phyloP scores from a whole-genome alignment of 2,329 filamentous ascomycete genomes.

The Biscogniauxia mediterranea region DNA sequence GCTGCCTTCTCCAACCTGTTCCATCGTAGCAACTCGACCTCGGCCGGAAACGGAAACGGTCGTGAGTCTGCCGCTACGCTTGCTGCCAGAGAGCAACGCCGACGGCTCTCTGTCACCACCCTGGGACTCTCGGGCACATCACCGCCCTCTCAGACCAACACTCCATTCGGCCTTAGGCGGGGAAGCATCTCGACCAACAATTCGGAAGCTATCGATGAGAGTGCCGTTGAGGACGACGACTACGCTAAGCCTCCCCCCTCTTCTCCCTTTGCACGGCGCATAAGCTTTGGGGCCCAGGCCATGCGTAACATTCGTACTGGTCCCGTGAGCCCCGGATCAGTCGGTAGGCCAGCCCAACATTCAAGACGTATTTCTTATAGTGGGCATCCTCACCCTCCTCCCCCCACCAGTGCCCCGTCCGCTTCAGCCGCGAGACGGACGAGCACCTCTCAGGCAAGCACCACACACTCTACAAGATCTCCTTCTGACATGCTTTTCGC shows the following conservation, averaged over 20 bases:
- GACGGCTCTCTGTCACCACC: slow-evolving; percentile 72
- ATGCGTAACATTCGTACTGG: slow-evolving; percentile 65
- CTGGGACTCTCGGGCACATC: slow-evolving; percentile 71
- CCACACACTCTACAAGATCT: slow-evolving; percentile 53
- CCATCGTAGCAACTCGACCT: slow-evolving; percentile 53
- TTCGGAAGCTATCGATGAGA: slow-evolving; percentile 68
- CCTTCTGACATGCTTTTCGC: slow-evolving; percentile 63
- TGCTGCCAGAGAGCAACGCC: slow-evolving; percentile 47
- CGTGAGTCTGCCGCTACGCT: slow-evolving; percentile 25
- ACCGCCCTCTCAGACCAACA: slow-evolving; percentile 48
- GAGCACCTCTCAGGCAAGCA: slow-evolving; percentile 56
- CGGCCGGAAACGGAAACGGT: slow-evolving; percentile 37
- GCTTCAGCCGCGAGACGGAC: slow-evolving; percentile 34
- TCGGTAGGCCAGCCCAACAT: slow-evolving; percentile 55
- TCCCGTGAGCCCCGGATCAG: slow-evolving; percentile 58
- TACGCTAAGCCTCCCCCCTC: slow-evolving; percentile 58
- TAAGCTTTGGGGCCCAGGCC: slow-evolving; percentile 86
- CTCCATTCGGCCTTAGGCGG: slow-evolving; percentile 55
- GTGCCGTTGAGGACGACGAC: slow-evolving; percentile 69
- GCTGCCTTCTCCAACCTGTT: slow-evolving; percentile 59
- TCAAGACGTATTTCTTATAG: slow-evolving; percentile 28
- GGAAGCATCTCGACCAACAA: slow-evolving; percentile 68
- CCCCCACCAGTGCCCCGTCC: slow-evolving; percentile 38
- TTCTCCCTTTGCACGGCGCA: slow-evolving; percentile 76
- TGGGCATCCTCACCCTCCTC: slow-evolving; percentile 24